Evolutionary conservation across 805 yeast species (phyloP).

Genomic region (Kuraishia hungarica): DNA sequence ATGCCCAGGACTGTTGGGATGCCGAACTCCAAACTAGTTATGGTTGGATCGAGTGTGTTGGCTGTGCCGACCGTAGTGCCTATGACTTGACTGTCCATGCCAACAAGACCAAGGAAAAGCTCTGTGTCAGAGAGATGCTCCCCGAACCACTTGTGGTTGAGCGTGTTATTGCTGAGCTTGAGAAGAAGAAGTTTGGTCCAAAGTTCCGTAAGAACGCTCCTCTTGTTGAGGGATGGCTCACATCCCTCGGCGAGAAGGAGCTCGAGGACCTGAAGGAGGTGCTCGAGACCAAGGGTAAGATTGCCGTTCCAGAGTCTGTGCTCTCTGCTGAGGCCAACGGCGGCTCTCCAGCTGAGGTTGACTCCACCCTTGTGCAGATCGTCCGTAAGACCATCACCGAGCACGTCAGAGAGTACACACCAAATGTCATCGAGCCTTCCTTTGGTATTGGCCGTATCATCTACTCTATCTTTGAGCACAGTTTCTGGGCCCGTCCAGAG

Average conservation of each 20-base stretch:
- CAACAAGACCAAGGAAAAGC: slow-evolving; percentile 88
- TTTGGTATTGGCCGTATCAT: slow-evolving; percentile 98
- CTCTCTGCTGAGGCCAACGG: slow-evolving; percentile 37
- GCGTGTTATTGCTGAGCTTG: slow-evolving; percentile 74
- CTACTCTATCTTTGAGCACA: slow-evolving; percentile 88
- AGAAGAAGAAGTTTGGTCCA: slow-evolving; percentile 96
- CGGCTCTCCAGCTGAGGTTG: slow-evolving; percentile 52
- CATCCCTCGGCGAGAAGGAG: slow-evolving; percentile 73
- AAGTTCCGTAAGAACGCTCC: slow-evolving; percentile 96
- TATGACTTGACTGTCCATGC: slow-evolving; percentile 94
- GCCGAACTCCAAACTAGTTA: slow-evolving; percentile 92
- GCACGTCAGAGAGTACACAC: slow-evolving; percentile 91
- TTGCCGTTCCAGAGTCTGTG: slow-evolving; percentile 52
- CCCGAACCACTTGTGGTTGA: slow-evolving; percentile 80
- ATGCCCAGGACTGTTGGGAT: slow-evolving; percentile 99
- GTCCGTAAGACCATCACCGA: slow-evolving; percentile 73
- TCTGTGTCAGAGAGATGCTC: slow-evolving; percentile 87
- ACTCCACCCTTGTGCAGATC: slow-evolving; percentile 61
- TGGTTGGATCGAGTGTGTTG: slow-evolving; percentile 99
- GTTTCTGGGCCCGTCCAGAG: slow-evolving; percentile 91
- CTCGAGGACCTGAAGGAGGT: slow-evolving; percentile 69
- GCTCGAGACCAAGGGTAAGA: slow-evolving; percentile 51
- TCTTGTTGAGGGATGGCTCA: slow-evolving; percentile 74
- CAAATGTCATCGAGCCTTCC: slow-evolving; percentile 98
- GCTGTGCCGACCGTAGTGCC: slow-evolving; percentile 99